Conservation (phyloP, 441 rosid species). For the Populus hybrid region DNA sequence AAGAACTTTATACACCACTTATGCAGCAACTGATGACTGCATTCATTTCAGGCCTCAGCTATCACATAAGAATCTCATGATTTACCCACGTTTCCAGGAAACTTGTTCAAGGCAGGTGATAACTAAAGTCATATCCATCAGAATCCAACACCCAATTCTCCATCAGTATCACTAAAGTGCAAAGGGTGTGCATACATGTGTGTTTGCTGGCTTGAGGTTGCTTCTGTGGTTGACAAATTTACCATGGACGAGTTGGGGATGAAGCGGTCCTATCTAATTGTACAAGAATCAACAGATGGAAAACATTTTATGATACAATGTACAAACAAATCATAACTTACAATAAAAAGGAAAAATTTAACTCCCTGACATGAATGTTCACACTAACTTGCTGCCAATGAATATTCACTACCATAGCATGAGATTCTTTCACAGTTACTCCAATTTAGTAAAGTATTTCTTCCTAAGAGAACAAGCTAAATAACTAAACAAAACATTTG, state of each 20-base stretch:
- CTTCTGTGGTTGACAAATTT: background rate
- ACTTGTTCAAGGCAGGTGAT: background rate
- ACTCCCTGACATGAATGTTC: background rate
- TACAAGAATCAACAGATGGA: background rate
- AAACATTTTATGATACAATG: background rate
- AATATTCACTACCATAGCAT: background rate
- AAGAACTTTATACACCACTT: background rate
- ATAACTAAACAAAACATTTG: background rate
- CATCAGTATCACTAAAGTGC: background rate
- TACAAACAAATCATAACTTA: background rate
- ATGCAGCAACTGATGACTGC: background rate
- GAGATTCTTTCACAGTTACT: background rate
- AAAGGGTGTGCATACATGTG: background rate
- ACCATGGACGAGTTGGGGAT: background rate
- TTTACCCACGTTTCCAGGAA: background rate
- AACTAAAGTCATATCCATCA: background rate
- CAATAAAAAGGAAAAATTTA: background rate
- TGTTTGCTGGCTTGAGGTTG: background rate
- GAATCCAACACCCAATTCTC: background rate
- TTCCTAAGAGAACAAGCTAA: background rate
- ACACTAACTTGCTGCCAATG: background rate
- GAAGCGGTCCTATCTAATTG: background rate
- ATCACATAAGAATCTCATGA: background rate
- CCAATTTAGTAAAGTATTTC: background rate
- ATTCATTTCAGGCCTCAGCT: background rate